These are phyloP conservation scores for Chaetomiaceae sp. DNA, from an alignment of 2,329 filamentous ascomycete species.

Conservation along the genomic window DNA sequence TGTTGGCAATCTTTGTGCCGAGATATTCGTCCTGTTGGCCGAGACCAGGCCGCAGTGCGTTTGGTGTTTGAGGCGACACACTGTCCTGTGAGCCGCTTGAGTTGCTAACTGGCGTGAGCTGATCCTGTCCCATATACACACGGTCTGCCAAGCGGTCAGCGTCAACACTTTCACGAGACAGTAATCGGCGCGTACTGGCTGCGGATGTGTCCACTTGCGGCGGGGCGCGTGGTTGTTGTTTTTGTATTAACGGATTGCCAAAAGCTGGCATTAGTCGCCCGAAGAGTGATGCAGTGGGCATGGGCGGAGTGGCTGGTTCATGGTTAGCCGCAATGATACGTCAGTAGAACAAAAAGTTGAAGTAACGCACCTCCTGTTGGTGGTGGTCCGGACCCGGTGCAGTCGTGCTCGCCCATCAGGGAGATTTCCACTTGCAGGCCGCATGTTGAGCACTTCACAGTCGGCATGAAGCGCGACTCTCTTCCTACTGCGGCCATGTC, in stretches of 20 bases:
- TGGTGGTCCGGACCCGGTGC: constrained; percentile 38
- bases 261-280: constrained; percentile 34
- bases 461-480: constrained; percentile 67
- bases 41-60: constrained; percentile 36
- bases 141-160: constrained; percentile 43
- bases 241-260: constrained; percentile 27
- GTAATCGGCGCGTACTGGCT: constrained; percentile 40
- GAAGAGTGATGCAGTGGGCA: constrained; percentile 26
- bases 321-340: constrained; percentile 17
- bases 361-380: constrained; percentile 40
- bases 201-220: constrained; percentile 46
- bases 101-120: constrained; percentile 59
- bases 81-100: constrained; percentile 50
- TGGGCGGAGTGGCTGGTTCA: constrained; percentile 34
- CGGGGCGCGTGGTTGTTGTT: constrained; percentile 36
- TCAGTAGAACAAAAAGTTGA: background rate
- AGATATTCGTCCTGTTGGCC: constrained; percentile 42
- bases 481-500: constrained; percentile 45
- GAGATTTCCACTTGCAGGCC: constrained; percentile 73
- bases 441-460: constrained; percentile 83
- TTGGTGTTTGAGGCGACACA: constrained; percentile 57
- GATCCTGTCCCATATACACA: constrained; percentile 47
- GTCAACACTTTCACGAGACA: background rate
- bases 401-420: constrained; percentile 79
- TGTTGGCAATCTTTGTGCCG: constrained; percentile 39